A percentile compares a stretch with the other conserved stretches of the same genome.
Evolutionary conservation across 169 alveolate genomes (phyloP).

Genomic region (Miamiensis avidus): DNA sequence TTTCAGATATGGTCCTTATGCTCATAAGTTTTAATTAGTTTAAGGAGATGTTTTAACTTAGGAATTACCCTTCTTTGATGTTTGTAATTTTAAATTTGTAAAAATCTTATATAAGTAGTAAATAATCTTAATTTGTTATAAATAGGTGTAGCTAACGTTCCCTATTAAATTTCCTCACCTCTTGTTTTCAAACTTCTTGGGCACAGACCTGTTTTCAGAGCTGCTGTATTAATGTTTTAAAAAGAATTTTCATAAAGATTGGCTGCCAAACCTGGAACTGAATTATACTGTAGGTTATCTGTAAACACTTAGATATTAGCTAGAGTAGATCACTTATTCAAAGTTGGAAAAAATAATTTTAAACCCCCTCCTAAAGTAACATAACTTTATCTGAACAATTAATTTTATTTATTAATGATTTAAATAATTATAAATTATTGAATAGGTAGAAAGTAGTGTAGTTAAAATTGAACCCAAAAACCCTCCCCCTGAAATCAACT

Average conservation of each 20-base stretch:
- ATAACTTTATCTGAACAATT: too few species aligned
- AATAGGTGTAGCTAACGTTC: slow-evolving; percentile 98
- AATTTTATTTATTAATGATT: too few species aligned
- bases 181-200: slow-evolving; percentile 96
- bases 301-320: slow-evolving; percentile 94
- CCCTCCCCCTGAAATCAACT: slow-evolving; percentile 86
- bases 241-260: slow-evolving; percentile 99
- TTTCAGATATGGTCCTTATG: slow-evolving; percentile 48
- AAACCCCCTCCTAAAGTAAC: slow-evolving; percentile 98
- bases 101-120: too few species aligned
- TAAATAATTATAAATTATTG: too few species aligned
- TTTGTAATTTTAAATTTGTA: too few species aligned
- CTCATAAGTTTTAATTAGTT: slow-evolving; percentile 74
- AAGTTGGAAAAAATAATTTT: slow-evolving; percentile 96
- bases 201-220: slow-evolving; percentile 96
- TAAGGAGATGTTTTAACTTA: slow-evolving; percentile 57
- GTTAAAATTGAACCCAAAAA: slow-evolving; percentile 96
- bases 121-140: too few species aligned
- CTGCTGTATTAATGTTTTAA: slow-evolving; percentile 99
- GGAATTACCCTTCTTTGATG: slow-evolving; percentile 94
- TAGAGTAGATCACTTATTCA: slow-evolving; percentile 90
- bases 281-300: slow-evolving; percentile 96
- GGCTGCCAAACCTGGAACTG: slow-evolving; percentile 94
- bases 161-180: slow-evolving; percentile 99
- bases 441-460: slow-evolving; percentile 96